Percentiles rank a stretch among this genome's conserved stretches.
phyloP scores from a whole-genome alignment of 2,329 filamentous ascomycete species.

The Catunica adiposa region DNA sequence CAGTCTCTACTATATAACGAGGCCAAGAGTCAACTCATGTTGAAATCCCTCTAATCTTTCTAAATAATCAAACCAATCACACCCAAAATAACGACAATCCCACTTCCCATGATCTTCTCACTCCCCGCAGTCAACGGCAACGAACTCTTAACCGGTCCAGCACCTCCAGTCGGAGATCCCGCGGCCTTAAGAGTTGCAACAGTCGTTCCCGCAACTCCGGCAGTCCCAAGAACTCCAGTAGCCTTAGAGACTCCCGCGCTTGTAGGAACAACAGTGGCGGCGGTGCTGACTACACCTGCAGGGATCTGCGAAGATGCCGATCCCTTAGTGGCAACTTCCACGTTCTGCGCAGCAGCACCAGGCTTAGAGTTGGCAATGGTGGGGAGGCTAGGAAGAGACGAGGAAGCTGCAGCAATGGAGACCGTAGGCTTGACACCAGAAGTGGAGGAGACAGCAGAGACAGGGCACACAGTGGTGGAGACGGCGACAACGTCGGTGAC shows the following conservation, averaged over 20 bases:
- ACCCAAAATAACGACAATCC: not conserved
- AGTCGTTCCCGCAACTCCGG: not conserved
- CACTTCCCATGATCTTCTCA: not conserved
- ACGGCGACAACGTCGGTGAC: constrained; percentile 26
- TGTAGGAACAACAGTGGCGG: not conserved
- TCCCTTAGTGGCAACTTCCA: too few relatives aligned
- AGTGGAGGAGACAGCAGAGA: constrained; percentile 18
- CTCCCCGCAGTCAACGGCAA: not conserved
- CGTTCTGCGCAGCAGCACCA: too few relatives aligned
- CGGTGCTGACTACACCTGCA: not conserved
- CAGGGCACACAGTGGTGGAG: constrained; percentile 31
- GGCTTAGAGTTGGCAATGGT: not conserved
- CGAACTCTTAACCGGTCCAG: not conserved
- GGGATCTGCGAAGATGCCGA: too few relatives aligned
- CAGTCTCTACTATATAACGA: too few relatives aligned
- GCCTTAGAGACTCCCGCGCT: not conserved
- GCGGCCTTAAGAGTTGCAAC: not conserved
- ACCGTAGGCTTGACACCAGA: not conserved
- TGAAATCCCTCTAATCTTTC: not conserved
- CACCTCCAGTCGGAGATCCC: not conserved
- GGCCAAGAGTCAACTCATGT: too few relatives aligned
- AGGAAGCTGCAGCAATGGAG: not conserved
- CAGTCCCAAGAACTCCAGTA: not conserved
- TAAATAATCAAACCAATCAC: not conserved
- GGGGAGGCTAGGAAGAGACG: not conserved